phyloP scores from a whole-genome alignment of 1,284 basidiomycete genomes.

The Hymenochaete sp. region DNA sequence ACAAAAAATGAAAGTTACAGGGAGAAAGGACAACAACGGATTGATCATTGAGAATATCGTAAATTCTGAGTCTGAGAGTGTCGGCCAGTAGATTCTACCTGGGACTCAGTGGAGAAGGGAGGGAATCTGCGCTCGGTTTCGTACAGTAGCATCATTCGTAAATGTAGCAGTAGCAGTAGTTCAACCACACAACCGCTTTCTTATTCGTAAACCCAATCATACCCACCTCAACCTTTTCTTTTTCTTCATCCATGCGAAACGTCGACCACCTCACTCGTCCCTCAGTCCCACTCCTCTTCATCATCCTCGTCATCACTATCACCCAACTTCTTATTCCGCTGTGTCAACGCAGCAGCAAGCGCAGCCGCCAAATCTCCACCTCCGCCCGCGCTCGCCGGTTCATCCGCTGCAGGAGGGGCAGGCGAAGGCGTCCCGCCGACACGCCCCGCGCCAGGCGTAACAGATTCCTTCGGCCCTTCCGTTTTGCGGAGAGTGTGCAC shows the following conservation, averaged over 20 bases:
- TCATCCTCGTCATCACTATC: constrained; percentile 89
- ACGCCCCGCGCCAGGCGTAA: constrained; percentile 16
- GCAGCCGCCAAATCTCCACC: constrained; percentile 55
- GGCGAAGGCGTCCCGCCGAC: constrained; percentile 20
- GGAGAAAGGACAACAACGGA: no score
- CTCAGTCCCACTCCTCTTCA: constrained; percentile 79
- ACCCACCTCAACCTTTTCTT: neutral
- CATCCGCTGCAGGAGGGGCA: constrained; percentile 32
- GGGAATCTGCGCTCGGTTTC: no score
- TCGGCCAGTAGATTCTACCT: no score
- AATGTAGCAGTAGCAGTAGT: no score
- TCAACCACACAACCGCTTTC: no score
- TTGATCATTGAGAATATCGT: no score
- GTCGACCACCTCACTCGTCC: neutral
- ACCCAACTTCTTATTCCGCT: constrained; percentile 84
- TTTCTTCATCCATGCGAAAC: no score
- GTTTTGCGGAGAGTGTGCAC: constrained; percentile 71
- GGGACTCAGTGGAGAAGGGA: no score
- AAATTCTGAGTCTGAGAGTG: no score
- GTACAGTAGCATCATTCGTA: no score
- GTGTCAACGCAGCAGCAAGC: constrained; percentile 57
- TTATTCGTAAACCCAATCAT: neutral
- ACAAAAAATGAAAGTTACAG: no score
- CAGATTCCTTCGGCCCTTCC: constrained; percentile 31
- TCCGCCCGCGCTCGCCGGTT: constrained; percentile 33